Percentiles rank a stretch among this genome's conserved stretches.
Evolutionary conservation across 2,329 filamentous ascomycete species (phyloP).

Genomic region (Dothidotthia symphoricarpi): DNA sequence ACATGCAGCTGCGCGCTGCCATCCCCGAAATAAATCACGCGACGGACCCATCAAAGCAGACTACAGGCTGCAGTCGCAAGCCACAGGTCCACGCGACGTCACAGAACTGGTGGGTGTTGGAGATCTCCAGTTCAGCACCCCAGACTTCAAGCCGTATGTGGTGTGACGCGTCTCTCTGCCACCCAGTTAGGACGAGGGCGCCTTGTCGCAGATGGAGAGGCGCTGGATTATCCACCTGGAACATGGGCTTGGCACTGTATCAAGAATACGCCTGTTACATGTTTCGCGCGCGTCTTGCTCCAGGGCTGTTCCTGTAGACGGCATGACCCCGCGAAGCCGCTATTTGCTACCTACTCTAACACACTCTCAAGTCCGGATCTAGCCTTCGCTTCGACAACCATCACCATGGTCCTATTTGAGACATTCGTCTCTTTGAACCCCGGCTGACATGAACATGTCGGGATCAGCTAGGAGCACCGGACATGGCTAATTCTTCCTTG

Average conservation of each 20-base stretch:
- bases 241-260: too few species aligned
- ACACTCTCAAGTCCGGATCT: constrained; percentile 29
- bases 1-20: constrained; percentile 15
- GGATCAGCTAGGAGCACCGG: constrained; percentile 19
- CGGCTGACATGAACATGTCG: constrained; percentile 23
- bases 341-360: constrained; percentile 25
- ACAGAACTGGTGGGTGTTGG: constrained; percentile 15
- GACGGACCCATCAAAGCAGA: constrained; percentile 18
- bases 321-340: constrained; percentile 27
- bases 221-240: neutral
- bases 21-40: constrained; percentile 31
- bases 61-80: constrained; percentile 10
- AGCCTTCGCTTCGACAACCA: constrained; percentile 14
- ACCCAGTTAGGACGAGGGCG: too few species aligned
- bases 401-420: constrained; percentile 14
- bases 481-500: constrained; percentile 8
- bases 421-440: constrained; percentile 23
- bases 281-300: constrained; percentile 19
- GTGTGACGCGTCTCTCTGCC: too few species aligned
- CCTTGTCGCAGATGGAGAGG: constrained; percentile 22
- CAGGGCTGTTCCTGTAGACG: constrained; percentile 23
- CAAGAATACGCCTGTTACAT: neutral
- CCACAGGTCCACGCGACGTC: constrained; percentile 17
- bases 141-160: too few species aligned
- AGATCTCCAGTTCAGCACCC: constrained; percentile 7